phyloP scores from a whole-genome alignment of 768 basidiomycete species.

The Agaricus subrufescens region DNA sequence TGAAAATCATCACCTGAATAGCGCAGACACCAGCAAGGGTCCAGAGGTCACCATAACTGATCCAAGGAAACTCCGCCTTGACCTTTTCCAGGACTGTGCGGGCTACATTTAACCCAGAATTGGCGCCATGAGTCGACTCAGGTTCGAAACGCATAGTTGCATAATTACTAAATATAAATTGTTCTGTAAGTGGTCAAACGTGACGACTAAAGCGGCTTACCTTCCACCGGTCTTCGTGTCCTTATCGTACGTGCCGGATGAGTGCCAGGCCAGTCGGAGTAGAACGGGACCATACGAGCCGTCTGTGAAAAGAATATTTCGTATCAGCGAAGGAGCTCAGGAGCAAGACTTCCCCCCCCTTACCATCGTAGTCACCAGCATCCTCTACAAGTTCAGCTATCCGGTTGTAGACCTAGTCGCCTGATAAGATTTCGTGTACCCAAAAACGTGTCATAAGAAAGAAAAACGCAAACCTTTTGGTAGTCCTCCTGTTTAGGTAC shows the following conservation, averaged over 20 bases:
- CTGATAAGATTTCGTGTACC: neutral
- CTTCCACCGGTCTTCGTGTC: constrained; percentile 74
- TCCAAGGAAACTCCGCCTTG: constrained; percentile 88
- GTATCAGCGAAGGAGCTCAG: constrained; percentile 11
- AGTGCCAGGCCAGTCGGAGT: constrained; percentile 90
- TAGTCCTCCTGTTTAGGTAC: constrained; percentile 81
- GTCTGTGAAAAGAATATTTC: constrained; percentile 37
- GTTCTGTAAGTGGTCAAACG: constrained; percentile 8
- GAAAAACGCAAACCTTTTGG: constrained; percentile 57
- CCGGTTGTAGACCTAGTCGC: constrained; percentile 77
- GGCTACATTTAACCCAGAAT: constrained; percentile 77
- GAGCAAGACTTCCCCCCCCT: constrained; percentile 13
- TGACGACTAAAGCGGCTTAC: constrained; percentile 26
- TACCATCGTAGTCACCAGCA: constrained; percentile 85
- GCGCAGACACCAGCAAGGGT: constrained; percentile 93
- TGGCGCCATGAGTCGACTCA: constrained; percentile 80
- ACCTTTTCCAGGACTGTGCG: constrained; percentile 81
- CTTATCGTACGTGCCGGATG: constrained; percentile 92
- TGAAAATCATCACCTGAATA: constrained; percentile 46
- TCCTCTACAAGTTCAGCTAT: constrained; percentile 76
- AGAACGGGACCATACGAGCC: constrained; percentile 87
- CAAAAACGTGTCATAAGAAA: neutral
- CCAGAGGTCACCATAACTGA: constrained; percentile 95
- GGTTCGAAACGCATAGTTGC: constrained; percentile 98
- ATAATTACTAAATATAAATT: constrained; percentile 63